Conservation (phyloP, 2,329 filamentous ascomycete species). For the Fusarium staphyleae region DNA sequence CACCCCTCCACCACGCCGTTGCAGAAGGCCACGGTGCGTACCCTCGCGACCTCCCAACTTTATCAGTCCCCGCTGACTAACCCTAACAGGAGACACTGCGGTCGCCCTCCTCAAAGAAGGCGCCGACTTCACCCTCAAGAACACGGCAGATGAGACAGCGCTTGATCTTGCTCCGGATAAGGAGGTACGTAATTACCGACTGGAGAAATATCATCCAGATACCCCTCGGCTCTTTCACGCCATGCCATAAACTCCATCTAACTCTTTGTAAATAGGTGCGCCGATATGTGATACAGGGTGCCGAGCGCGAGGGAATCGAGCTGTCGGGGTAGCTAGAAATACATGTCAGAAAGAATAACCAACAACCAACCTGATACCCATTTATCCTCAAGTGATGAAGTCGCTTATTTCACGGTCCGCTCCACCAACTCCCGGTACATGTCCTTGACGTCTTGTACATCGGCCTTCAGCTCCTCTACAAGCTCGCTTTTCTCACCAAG, state of each 20-base stretch:
- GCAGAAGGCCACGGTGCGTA: slow-evolving; percentile 73
- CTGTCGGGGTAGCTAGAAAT: slow-evolving; percentile 46
- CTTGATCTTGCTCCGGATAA: slow-evolving; percentile 86
- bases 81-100: slow-evolving; percentile 73
- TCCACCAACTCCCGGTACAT: slow-evolving; percentile 96
- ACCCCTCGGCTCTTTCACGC: slow-evolving; percentile 4
- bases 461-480: slow-evolving; percentile 87
- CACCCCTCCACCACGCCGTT: slow-evolving; percentile 87
- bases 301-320: slow-evolving; percentile 84
- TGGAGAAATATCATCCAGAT: background rate
- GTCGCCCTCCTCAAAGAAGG: slow-evolving; percentile 83
- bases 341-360: slow-evolving; percentile 24
- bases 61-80: background rate
- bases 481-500: slow-evolving; percentile 96
- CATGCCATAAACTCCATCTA: slow-evolving; percentile 29
- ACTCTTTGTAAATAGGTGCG: slow-evolving; percentile 61
- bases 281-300: slow-evolving; percentile 77
- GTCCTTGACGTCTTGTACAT: slow-evolving; percentile 91
- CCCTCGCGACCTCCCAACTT: background rate
- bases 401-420: slow-evolving; percentile 72
- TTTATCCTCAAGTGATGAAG: slow-evolving; percentile 9
- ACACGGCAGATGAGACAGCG: slow-evolving; percentile 72
- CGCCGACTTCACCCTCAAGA: slow-evolving; percentile 80
- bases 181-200: slow-evolving; percentile 65
- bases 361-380: slow-evolving; percentile 3